These are phyloP conservation scores for Cryptosporidium sp. DNA, from an alignment of 169 alveolate genomes.

Conservation along the genomic window DNA sequence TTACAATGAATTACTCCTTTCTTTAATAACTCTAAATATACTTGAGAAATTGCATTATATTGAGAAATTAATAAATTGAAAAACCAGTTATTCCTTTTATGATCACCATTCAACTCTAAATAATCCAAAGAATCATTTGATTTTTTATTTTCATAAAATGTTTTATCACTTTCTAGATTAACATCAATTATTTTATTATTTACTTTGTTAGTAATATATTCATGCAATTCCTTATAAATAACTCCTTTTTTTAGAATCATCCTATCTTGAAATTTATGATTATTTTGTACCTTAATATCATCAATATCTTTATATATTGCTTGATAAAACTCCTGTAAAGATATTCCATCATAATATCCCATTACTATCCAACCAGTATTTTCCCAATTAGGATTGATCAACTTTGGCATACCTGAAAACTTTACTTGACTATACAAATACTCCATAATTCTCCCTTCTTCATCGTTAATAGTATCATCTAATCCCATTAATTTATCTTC, in stretches of 20 bases:
- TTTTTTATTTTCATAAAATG: background rate
- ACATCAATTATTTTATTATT: background rate
- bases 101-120: constrained; percentile 3
- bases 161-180: background rate
- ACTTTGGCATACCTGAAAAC: constrained; percentile 44
- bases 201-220: background rate
- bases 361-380: constrained; percentile 74
- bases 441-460: constrained; percentile 46
- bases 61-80: constrained; percentile 37
- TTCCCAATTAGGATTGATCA: constrained; percentile 50
- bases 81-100: constrained; percentile 2
- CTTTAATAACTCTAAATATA: constrained; percentile 47
- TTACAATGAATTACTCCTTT: constrained; percentile 71
- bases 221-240: constrained; percentile 59
- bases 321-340: constrained; percentile 58
- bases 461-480: background rate
- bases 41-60: constrained; percentile 54
- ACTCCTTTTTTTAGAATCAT: constrained; percentile 46
- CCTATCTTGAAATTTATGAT: constrained; percentile 70
- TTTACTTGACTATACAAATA: constrained; percentile 14
- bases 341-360: constrained; percentile 56
- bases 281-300: constrained; percentile 33
- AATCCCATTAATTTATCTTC: background rate
- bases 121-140: constrained; percentile 4
- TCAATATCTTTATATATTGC: constrained; percentile 48